phyloP scores from a whole-genome alignment of 2,329 filamentous ascomycete species.

The Alternaria triticimaculans region DNA sequence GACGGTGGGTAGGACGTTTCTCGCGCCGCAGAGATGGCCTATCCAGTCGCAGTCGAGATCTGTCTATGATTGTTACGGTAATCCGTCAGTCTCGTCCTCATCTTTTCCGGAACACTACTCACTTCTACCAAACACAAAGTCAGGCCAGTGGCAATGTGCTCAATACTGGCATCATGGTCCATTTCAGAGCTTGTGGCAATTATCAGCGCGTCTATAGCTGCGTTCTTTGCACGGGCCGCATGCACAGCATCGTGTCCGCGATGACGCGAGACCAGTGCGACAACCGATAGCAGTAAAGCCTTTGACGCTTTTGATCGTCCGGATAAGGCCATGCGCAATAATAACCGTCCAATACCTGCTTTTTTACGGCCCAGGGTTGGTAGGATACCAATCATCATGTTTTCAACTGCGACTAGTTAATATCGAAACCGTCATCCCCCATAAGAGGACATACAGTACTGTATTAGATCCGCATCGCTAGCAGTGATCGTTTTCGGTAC shows the following conservation, averaged over 20 bases:
- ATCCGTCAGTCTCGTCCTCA: neutral
- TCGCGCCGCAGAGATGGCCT: neutral
- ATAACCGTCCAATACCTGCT: neutral
- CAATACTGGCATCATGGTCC: neutral
- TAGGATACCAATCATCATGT: neutral
- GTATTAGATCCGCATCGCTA: neutral
- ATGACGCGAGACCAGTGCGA: neutral
- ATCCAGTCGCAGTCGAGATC: neutral
- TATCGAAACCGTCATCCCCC: neutral
- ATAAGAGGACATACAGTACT: neutral
- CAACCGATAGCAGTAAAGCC: neutral
- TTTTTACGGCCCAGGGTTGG: neutral
- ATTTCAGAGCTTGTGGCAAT: neutral
- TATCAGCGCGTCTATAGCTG: neutral
- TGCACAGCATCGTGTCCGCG: neutral
- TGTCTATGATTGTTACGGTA: neutral
- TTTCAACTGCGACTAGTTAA: neutral
- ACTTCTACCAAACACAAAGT: neutral
- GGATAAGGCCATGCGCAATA: neutral
- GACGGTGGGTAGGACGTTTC: neutral
- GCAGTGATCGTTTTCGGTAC: neutral
- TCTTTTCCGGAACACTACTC: neutral
- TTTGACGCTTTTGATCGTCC: neutral
- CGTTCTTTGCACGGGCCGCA: neutral
- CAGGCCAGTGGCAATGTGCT: neutral